Conservation (phyloP, 1,139 yeast species). For the Pichia sp. region DNA sequence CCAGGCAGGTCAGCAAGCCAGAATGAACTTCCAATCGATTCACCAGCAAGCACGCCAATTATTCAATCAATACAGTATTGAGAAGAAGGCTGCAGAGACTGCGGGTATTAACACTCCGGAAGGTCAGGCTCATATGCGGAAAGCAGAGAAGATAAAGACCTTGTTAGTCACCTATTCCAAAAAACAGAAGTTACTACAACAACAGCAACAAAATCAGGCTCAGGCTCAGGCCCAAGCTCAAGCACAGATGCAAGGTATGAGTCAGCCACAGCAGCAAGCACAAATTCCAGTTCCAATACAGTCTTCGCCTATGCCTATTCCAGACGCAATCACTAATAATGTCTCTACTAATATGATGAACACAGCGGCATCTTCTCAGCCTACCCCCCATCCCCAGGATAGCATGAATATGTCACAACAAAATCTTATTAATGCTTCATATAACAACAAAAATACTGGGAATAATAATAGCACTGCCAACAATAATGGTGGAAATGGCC, state of each 20-base stretch:
- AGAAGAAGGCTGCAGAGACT: constrained; percentile 56
- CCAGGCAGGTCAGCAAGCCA: constrained; percentile 19
- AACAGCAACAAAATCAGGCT: constrained; percentile 20
- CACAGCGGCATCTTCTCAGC: constrained; percentile 14
- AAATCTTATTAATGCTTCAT: not conserved
- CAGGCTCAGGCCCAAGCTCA: constrained; percentile 16
- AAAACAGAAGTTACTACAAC: constrained; percentile 32
- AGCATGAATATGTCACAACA: constrained; percentile 14
- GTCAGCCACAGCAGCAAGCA: constrained; percentile 18
- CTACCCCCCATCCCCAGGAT: constrained; percentile 11
- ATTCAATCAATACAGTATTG: constrained; percentile 55
- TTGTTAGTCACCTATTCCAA: constrained; percentile 35
- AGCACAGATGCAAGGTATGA: constrained; percentile 11
- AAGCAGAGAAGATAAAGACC: constrained; percentile 63
- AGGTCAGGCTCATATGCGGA: constrained; percentile 64
- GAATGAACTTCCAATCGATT: constrained; percentile 23
- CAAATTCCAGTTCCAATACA: constrained; percentile 9
- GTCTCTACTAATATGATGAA: not conserved
- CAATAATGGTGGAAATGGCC: not conserved
- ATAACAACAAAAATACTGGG: constrained; percentile 1
- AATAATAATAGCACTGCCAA: not conserved
- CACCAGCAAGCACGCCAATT: constrained; percentile 55
- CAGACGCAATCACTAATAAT: not conserved
- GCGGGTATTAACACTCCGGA: constrained; percentile 56
- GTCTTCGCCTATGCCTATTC: not conserved